Percentiles rank a stretch among this genome's conserved stretches.
phyloP scores from a whole-genome alignment of 768 basidiomycete genomes.

The Candolleomyces eurysporus region DNA sequence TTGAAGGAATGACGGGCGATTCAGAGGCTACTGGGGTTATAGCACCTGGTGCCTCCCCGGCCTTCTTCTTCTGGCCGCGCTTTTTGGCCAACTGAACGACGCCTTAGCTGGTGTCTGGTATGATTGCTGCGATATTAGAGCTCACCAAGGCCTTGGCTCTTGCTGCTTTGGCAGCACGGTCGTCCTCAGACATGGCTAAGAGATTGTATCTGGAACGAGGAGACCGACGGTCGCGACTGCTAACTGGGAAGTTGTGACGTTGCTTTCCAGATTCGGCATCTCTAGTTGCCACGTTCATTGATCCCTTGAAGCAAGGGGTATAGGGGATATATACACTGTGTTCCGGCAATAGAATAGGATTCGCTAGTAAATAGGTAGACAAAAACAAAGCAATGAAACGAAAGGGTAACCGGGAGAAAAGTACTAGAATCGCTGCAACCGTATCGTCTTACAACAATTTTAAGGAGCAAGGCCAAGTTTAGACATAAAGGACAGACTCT shows the following conservation, averaged over 20 bases:
- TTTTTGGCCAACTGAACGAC: conserved; percentile 64
- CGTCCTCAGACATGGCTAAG: conserved; percentile 61
- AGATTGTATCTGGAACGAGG: background rate
- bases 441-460: conserved; percentile 7
- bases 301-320: background rate
- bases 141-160: conserved; percentile 81
- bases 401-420: conserved; percentile 32
- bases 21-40: conserved; percentile 29
- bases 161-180: conserved; percentile 79
- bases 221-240: conserved; percentile 4
- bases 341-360: conserved; percentile 31
- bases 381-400: conserved; percentile 23
- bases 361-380: conserved; percentile 46
- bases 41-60: conserved; percentile 34
- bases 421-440: background rate
- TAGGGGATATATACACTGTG: conserved; percentile 9
- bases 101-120: background rate
- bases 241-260: conserved; percentile 3
- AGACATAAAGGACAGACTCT: conserved; percentile 4
- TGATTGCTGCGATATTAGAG: background rate
- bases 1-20: conserved; percentile 36
- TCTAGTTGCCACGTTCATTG: too few species aligned
- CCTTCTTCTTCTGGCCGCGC: conserved; percentile 67
- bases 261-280: conserved; percentile 18
- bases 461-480: background rate